phyloP scores from a whole-genome alignment of 768 basidiomycete genomes.

The Amanita exitialis region DNA sequence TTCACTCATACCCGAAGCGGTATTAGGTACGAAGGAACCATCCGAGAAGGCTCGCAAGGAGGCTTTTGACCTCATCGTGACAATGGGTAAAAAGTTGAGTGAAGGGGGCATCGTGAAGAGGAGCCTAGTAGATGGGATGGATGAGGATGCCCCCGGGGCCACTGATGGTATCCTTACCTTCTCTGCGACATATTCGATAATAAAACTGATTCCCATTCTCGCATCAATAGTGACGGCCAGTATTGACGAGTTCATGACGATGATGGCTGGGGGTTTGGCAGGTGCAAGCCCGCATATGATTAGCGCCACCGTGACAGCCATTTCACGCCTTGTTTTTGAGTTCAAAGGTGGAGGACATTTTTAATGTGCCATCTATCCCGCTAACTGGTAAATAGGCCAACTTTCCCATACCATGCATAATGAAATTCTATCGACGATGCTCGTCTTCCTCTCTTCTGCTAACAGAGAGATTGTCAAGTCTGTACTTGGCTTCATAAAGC shows the following conservation, averaged over 20 bases:
- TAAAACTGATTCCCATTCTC: background rate
- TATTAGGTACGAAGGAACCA: constrained; percentile 93
- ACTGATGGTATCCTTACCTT: constrained; percentile 30
- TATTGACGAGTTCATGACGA: constrained; percentile 90
- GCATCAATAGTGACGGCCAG: constrained; percentile 44
- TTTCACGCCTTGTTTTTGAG: constrained; percentile 91
- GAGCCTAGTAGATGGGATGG: constrained; percentile 73
- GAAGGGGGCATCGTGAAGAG: constrained; percentile 77
- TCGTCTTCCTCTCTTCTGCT: constrained; percentile 85
- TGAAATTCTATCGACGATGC: constrained; percentile 78
- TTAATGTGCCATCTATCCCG: background rate
- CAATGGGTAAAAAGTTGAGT: constrained; percentile 90
- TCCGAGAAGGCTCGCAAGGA: constrained; percentile 85
- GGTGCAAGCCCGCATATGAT: constrained; percentile 97
- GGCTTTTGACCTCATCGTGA: constrained; percentile 83
- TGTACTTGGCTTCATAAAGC: constrained; percentile 88
- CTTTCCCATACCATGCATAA: constrained; percentile 64
- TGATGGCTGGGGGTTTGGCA: constrained; percentile 92
- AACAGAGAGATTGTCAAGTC: constrained; percentile 99
- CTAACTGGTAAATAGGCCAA: constrained; percentile 33
- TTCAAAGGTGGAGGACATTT: constrained; percentile 61
- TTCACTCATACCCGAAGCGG: constrained; percentile 85
- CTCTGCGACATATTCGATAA: background rate
- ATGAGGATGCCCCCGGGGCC: constrained; percentile 43
- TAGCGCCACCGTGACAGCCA: constrained; percentile 90